Evolutionary conservation across 208 protist species (phyloP).

Genomic region (Wallacemonas sp.): DNA sequence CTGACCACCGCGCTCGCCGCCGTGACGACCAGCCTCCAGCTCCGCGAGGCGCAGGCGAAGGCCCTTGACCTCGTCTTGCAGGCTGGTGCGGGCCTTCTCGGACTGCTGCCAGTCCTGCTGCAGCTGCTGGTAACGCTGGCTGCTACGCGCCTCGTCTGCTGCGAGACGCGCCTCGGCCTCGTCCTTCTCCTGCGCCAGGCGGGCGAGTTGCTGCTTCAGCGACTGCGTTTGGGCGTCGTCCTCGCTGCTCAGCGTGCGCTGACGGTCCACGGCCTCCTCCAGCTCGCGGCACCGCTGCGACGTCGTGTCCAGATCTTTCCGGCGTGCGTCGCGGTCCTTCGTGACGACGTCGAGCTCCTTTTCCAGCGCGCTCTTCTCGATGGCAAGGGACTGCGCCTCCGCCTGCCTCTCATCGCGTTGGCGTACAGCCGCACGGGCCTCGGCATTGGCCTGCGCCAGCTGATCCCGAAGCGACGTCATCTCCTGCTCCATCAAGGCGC

Average conservation of each 20-base stretch:
- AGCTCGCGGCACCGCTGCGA: constrained; percentile 28
- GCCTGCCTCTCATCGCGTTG: constrained; percentile 42
- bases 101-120: constrained; percentile 43
- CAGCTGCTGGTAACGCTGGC: constrained; percentile 31
- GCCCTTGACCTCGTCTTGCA: constrained; percentile 60
- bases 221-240: constrained; percentile 26
- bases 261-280: constrained; percentile 35
- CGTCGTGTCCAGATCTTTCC: constrained; percentile 26
- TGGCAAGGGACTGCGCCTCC: constrained; percentile 29
- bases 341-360: constrained; percentile 33
- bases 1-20: constrained; percentile 35
- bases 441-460: constrained; percentile 42
- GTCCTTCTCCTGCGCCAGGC: constrained; percentile 30
- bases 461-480: constrained; percentile 26
- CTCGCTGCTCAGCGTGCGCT: constrained; percentile 21
- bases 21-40: constrained; percentile 30
- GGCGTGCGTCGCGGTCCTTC: constrained; percentile 28
- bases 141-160: constrained; percentile 28
- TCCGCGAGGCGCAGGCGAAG: constrained; percentile 47
- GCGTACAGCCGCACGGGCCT: constrained; percentile 30
- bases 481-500: constrained; percentile 50
- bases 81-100: constrained; percentile 39
- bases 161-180: constrained; percentile 30
- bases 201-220: constrained; percentile 24
- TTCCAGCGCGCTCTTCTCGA: constrained; percentile 27